Evolutionary conservation across 1,284 basidiomycete genomes (phyloP), one percentile per base, ranked within the genome.

Genomic region (Omphalotus olearius): DNA sequence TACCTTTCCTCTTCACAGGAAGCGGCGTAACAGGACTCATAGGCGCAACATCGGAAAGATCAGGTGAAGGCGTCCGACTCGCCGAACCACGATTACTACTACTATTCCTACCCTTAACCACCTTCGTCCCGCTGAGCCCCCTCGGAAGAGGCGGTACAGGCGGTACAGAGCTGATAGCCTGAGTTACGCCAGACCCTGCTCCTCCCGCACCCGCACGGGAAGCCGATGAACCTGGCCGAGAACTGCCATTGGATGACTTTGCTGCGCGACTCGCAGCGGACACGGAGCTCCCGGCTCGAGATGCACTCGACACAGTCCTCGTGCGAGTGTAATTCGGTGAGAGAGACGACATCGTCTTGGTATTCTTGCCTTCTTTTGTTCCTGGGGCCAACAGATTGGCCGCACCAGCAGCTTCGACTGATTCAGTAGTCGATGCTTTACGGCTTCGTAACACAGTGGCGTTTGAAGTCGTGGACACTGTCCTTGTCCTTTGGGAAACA

Each of bases 51-150:
- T 67, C 66, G 0, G 76, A 77, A 18, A 82, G 62, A 26, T 78
- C 77, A 2, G 83, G 82, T 35, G 81, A 83, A 10, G 79, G 74
- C 6, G 45, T 51, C 11, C 50, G 39, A 33, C 35, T 47, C 14
- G 23, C 17, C 7, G 41, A 18, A 20, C 18, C 41, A 20, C n/a
- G 13, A 7, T 10, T 48, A 23, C 23, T 16, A 25, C 11, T 36
- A 23, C 28, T 4, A 20, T 18, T 39, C 50, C 14, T 38, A 20
- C 23, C 25, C 23, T 5, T 17, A 18, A 18, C n/a, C 14, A 5
- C 11, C 16, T 7, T 14, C 17, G 16, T 35, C n/a, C 30, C 38
- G 35, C 40, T 38, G 30, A 41, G 4, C 30, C 23, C 50, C 25
- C 45, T 45, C 2, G 50, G 50, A 14, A 51, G 14, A 39, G 50